phyloP scores from a whole-genome alignment of 495 filamentous ascomycete species.

The Xylaria cubensis region DNA sequence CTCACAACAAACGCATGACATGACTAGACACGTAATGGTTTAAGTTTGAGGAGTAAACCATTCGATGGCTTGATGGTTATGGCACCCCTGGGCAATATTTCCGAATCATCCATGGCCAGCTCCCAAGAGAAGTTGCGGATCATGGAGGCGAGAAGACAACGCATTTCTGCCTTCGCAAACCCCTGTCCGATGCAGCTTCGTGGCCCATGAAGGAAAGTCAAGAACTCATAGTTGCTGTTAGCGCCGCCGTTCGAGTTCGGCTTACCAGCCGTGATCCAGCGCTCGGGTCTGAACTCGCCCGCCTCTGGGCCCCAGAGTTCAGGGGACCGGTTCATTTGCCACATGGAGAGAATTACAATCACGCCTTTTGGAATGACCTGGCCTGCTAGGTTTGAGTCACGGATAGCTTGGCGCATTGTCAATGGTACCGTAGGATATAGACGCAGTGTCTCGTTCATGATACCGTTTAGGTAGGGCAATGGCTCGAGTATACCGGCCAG shows the following conservation, averaged over 20 bases:
- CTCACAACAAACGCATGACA: background rate
- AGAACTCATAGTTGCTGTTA: constrained; percentile 56
- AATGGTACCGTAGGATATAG: constrained; percentile 46
- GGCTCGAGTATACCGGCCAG: constrained; percentile 44
- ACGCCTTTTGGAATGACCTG: constrained; percentile 53
- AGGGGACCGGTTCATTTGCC: constrained; percentile 73
- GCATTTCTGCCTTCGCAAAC: constrained; percentile 60
- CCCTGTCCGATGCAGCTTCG: constrained; percentile 83
- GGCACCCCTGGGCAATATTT: constrained; percentile 31
- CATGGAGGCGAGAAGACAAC: constrained; percentile 34
- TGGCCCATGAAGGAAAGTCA: constrained; percentile 83
- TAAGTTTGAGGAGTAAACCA: constrained; percentile 30
- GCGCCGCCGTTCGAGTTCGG: constrained; percentile 67
- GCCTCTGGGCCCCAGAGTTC: constrained; percentile 49
- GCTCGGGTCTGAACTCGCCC: constrained; percentile 34
- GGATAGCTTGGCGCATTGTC: constrained; percentile 63
- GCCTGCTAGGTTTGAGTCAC: constrained; percentile 65
- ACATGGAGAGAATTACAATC: constrained; percentile 56
- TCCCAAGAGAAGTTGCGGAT: constrained; percentile 31
- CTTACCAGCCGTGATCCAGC: constrained; percentile 52
- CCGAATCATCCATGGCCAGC: constrained; percentile 34
- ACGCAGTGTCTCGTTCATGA: constrained; percentile 44
- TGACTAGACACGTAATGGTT: background rate
- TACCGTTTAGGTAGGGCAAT: constrained; percentile 47
- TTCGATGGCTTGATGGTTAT: constrained; percentile 32